Base-by-base conservation (phyloP, 2,329 filamentous ascomycete species). In the Alternaria sp. region DNA sequence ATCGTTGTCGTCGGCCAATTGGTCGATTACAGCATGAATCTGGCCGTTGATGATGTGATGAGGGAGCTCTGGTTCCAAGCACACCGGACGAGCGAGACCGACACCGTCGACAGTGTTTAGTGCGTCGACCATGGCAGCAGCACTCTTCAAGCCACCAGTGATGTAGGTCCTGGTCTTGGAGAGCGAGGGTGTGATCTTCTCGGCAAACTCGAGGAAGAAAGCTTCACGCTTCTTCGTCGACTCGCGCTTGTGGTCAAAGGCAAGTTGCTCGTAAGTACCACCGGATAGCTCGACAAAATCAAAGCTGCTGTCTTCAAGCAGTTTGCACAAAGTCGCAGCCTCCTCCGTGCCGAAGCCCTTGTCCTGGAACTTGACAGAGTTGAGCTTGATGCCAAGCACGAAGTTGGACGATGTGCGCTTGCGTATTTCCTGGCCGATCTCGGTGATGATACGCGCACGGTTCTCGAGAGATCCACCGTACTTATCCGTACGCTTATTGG, bases 141-240 rank as follows among this genome's bases (percentile, higher is more conserved):
- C 81, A 1, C 83, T 83, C 54, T 83, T 80, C 60, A 89, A 77
- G 0, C 86, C 86, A 26, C 86, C 86, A 0, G 85, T 88, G 37
- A 88, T 77, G 63, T 86, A 88, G 0, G 79, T 80, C 68, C 82
- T 85, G 0, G 85, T 88, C 71, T 84, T 82, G 56, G 84, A 87
- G 1, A 80, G 80, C 65, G 82, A 84, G 0, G 31, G 82, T 72
- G 24, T 82, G 74, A 68, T 88, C 82, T 60, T 73, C 67, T 57
- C 87, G 0, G 86, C 86, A 60, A 86, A 86, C 4, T 87, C 84
- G 42, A 86, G 69, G 79, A 88, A 88, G 79, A 86, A 87, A 1
- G 83, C 81, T 66, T 87, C 85, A 4, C 84, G 78, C 74, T 83
- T 82, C 72, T 80, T 80, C 11, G 84, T 86, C 14, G 79, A 82